phyloP scores from a whole-genome alignment of 805 yeast genomes.

The Wickerhamomyces ciferrii region DNA sequence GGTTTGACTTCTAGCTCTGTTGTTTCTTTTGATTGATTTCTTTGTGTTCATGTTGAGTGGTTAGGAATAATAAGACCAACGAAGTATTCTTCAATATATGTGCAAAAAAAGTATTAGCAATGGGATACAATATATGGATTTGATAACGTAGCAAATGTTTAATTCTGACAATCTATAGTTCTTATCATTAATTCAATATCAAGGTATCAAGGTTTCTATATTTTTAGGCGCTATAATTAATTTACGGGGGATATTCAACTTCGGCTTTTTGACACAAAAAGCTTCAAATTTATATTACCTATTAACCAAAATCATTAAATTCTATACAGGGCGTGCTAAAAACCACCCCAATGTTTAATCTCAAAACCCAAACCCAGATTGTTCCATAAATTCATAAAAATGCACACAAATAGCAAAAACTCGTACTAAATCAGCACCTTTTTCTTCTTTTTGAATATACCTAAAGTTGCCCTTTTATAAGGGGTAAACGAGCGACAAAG shows the following conservation, averaged over 20 bases:
- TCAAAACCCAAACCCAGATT: neutral
- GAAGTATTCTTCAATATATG: no score
- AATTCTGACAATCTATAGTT: no score
- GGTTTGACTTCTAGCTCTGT: neutral
- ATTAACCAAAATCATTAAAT: no score
- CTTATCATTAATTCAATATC: no score
- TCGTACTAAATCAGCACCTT: constrained; percentile 3
- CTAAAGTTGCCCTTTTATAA: constrained; percentile 24
- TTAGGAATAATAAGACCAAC: neutral
- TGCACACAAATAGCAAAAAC: no score
- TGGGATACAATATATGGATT: neutral
- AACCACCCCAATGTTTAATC: neutral
- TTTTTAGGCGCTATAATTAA: no score
- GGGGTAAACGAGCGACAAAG: constrained; percentile 33
- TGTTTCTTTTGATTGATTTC: no score
- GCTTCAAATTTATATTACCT: no score
- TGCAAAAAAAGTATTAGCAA: neutral
- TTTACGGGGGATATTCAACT: no score
- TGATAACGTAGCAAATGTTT: neutral
- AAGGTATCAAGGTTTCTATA: no score
- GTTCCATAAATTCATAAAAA: no score
- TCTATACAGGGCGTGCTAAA: no score
- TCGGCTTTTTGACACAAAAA: neutral
- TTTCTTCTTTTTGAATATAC: constrained; percentile 27
- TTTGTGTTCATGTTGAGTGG: neutral